Base-by-base conservation (phyloP, 2,329 filamentous ascomycete species). In the Monilinia aucupariae region DNA sequence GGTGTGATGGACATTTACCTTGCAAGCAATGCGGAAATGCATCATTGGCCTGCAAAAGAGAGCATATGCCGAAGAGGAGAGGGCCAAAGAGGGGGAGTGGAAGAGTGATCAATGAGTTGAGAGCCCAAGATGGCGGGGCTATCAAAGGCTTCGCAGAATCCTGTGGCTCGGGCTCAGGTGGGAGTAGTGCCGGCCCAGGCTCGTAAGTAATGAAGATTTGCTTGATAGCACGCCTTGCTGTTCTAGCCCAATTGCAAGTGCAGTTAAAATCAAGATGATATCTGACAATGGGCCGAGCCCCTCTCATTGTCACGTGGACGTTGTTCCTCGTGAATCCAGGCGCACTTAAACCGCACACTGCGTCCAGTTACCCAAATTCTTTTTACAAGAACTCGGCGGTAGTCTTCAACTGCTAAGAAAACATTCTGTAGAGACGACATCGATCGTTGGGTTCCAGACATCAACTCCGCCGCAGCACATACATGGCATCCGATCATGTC, bases 1-100 rank as follows among this genome's bases (percentile, higher is more conserved):
- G 77, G 58, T 80, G 78, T 68, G 78, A 79, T 69, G 78, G 78
- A 59, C 69, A 75, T 59, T 76, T 75, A 55, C 82, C 84, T 5
- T 87, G 84, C 76, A 82, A 84, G 73, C 85, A 85, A 70, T 87
- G 84, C 72, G 74, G 79, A 60, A 80, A 81, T 63, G 82, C 84
- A 37, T 79, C 81, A 30, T 78, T 87, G 65, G 79, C 76, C n/a
- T 87, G 84, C 76, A 86, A 84, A 67, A 83, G 85, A 72, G 85
- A 86, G 69, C 83, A 85, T 69, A 80, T 87, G 50, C 84, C 84
- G 17, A 82, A 84, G 73, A 86, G 85, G 74, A 82, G 85, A 68
- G 84, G 84, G 2, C 84, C 84, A 15, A 87, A 86, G 70, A 81
- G 82, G 34, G 84, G 82, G 56, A 80, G 82, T 64, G 84, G 84